Conservation (phyloP, 2,329 filamentous ascomycete species). For the Neofusicoccum laricinum region DNA sequence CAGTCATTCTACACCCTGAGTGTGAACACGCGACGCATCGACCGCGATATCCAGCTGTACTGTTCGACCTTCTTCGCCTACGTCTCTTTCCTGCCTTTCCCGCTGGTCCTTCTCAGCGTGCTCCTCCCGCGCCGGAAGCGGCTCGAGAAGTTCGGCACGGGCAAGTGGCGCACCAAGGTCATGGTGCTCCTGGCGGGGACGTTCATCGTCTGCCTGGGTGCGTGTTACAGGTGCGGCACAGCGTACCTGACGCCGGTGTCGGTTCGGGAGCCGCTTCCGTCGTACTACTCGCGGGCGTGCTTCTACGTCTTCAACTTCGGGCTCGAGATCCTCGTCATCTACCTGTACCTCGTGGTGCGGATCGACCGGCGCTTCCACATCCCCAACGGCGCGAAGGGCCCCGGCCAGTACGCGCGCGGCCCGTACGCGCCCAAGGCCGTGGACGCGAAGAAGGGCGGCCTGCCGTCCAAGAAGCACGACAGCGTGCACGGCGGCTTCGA, state of each 20-base stretch:
- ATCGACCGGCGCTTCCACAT: slow-evolving; percentile 75
- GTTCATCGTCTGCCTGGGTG: slow-evolving; percentile 63
- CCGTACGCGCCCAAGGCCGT: neutral
- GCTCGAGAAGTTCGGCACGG: slow-evolving; percentile 62
- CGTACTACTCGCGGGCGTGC: slow-evolving; percentile 67
- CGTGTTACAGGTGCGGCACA: slow-evolving; percentile 64
- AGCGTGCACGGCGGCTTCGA: slow-evolving; percentile 6
- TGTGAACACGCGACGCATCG: slow-evolving; percentile 45
- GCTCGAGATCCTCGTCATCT: slow-evolving; percentile 69
- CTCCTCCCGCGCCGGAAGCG: slow-evolving; percentile 42
- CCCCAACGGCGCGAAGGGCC: slow-evolving; percentile 64
- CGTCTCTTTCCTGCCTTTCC: slow-evolving; percentile 65
- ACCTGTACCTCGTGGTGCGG: slow-evolving; percentile 62
- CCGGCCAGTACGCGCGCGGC: slow-evolving; percentile 43
- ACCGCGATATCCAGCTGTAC: slow-evolving; percentile 64
- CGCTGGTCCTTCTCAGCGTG: slow-evolving; percentile 50
- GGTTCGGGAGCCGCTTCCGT: slow-evolving; percentile 56
- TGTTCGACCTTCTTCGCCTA: slow-evolving; percentile 61
- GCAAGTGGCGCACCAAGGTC: slow-evolving; percentile 66
- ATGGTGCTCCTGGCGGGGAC: slow-evolving; percentile 59
- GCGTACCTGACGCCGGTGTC: slow-evolving; percentile 48
- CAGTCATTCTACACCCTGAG: slow-evolving; percentile 67
- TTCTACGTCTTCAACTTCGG: slow-evolving; percentile 81
- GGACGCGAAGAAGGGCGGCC: neutral
- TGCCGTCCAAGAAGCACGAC: slow-evolving; percentile 12